Percentiles rank a stretch among this genome's conserved stretches.
Evolutionary conservation across 129 eudicot genomes (phyloP).

Genomic region (Pulicaria dysenterica): DNA sequence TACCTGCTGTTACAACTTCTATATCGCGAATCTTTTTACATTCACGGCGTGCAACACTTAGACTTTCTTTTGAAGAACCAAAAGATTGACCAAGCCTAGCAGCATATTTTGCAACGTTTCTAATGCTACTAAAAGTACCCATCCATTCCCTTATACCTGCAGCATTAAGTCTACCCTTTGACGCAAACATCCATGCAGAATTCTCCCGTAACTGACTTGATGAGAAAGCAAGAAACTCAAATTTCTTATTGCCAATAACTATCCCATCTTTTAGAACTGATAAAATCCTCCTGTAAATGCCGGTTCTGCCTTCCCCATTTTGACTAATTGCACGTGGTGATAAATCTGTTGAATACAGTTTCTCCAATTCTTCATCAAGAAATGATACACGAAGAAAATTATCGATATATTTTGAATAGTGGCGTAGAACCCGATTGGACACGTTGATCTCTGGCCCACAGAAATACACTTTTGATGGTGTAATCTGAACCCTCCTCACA

Average conservation of each 20-base stretch:
- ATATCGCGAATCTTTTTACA: conserved; percentile 54
- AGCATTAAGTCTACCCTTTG: conserved; percentile 48
- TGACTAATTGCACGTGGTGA: conserved; percentile 45
- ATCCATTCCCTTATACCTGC: conserved; percentile 65
- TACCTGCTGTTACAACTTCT: conserved; percentile 25
- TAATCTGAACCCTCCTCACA: conserved; percentile 76
- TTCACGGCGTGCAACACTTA: conserved; percentile 59
- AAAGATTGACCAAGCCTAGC: conserved; percentile 92
- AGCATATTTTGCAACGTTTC: conserved; percentile 90
- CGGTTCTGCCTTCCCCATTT: conserved; percentile 45
- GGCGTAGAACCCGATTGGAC: conserved; percentile 77
- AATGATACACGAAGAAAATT: conserved; percentile 82
- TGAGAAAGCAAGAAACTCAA: conserved; percentile 87
- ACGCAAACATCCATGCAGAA: conserved; percentile 90
- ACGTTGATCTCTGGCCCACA: conserved; percentile 79
- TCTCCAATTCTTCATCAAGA: conserved; percentile 75
- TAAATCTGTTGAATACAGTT: conserved; percentile 68
- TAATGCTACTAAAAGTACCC: conserved; percentile 69
- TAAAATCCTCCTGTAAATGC: conserved; percentile 54
- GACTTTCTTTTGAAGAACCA: conserved; percentile 78
- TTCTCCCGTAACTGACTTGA: conserved; percentile 85
- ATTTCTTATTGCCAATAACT: conserved; percentile 60
- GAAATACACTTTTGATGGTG: conserved; percentile 79
- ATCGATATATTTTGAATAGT: conserved; percentile 50
- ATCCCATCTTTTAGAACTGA: conserved; percentile 61